phyloP scores from a whole-genome alignment of 108 stramenopile species.

The Epithemia pelagica region DNA sequence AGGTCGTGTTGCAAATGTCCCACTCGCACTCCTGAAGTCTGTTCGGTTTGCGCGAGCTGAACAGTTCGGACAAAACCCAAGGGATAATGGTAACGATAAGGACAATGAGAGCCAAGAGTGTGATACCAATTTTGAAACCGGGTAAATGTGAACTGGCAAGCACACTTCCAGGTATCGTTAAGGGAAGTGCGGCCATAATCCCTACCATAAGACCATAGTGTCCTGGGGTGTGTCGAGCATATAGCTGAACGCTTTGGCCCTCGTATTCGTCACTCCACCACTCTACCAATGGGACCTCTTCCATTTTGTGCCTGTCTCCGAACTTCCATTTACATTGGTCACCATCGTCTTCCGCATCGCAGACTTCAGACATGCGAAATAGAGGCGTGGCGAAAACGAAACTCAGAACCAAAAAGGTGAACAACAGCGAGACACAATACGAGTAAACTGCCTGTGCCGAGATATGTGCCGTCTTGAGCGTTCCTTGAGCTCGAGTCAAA shows the following conservation, averaged over 20 bases:
- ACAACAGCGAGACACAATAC: constrained; percentile 31
- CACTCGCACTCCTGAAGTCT: neutral
- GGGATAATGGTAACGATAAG: constrained; percentile 29
- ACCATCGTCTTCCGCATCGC: constrained; percentile 1
- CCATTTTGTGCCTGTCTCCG: neutral
- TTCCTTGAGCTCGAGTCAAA: constrained; percentile 35
- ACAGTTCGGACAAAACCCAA: constrained; percentile 9
- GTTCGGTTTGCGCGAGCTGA: neutral
- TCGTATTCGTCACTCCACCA: constrained; percentile 14
- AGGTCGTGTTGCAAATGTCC: constrained; percentile 17
- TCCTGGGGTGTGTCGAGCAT: constrained; percentile 23
- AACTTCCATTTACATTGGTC: constrained; percentile 3
- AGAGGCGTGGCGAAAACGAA: constrained; percentile 30
- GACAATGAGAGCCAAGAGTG: constrained; percentile 22
- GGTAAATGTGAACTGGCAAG: constrained; percentile 36
- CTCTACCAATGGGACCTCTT: neutral
- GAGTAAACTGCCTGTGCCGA: constrained; percentile 33
- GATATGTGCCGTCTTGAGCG: constrained; percentile 28
- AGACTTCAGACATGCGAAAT: constrained; percentile 25
- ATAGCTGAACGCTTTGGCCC: constrained; percentile 22
- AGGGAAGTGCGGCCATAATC: constrained; percentile 27
- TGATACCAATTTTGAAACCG: constrained; percentile 33
- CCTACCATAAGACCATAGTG: constrained; percentile 34
- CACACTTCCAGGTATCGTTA: constrained; percentile 35
- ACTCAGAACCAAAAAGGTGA: constrained; percentile 29